Base-by-base conservation (phyloP, 345 rosid species). In the Bruguiera gymnorhiza region DNA sequence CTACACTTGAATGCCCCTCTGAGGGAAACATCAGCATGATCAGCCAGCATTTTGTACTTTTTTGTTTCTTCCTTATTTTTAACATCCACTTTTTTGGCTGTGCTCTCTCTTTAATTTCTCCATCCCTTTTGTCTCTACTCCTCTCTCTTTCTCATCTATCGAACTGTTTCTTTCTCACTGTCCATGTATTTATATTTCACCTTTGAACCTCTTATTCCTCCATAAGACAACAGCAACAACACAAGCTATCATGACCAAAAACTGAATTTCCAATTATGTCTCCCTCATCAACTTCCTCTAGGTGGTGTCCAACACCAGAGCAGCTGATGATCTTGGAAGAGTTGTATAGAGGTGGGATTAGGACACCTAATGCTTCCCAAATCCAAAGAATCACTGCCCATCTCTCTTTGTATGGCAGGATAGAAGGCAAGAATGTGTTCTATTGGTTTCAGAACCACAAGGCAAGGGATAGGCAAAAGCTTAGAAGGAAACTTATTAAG, bases 371-470 rank as follows among this genome's bases (percentile, higher is more conserved):
- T 63, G 95, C 97, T 2, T 46, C 93, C 23, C 98, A 89, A 71
- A 94, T 94, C 66, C 98, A 89, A 52, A 83, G 86, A 52, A 94
- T 94, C 76, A 89, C 98, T 39, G 69, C 96, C 36, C 95, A 91
- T 63, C 89, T 94, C 61, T 83, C 91, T 7, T 63, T 76, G 43
- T 88, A 85, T 72, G 98, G 98, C 4, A 83, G 83, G 68, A 88
- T 94, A 23, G 95, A 94, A 76, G 98, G 98, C 37, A 94, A 91
- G 78, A 94, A 94, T 70, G 97, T 91, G 50, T 94, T 94, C 63
- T 91, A 94, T 29, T 94, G 98, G 98, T 94, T 94, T 52, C 98
- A 94, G 71, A 94, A 94, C 84, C 97, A 94, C 70, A 94, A 94
- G 86, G 98, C 98, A 0, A 87, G 98, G 75, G 97, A 94, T 62